Evolutionary conservation across 768 basidiomycete species (phyloP).

Genomic region (Pulveroboletus sp.): DNA sequence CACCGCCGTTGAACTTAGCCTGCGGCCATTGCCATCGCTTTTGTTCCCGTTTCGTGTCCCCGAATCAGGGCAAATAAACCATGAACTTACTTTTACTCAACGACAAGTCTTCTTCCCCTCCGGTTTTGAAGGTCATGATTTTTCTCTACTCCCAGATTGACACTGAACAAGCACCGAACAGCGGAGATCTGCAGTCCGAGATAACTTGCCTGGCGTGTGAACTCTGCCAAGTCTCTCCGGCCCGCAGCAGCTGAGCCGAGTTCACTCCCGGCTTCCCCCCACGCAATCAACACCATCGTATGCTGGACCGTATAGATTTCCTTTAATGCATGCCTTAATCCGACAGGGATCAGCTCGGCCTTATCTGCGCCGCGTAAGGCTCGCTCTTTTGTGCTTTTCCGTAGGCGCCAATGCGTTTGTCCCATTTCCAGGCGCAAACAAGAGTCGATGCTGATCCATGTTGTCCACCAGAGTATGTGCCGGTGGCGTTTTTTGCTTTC

Average conservation of each 20-base stretch:
- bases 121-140: too few relatives aligned
- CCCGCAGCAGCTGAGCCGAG: neutral
- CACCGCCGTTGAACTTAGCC: too few relatives aligned
- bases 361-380: slow-evolving; percentile 22
- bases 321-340: slow-evolving; percentile 12
- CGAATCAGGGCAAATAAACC: slow-evolving; percentile 11
- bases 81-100: slow-evolving; percentile 4
- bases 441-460: neutral
- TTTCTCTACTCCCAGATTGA: neutral
- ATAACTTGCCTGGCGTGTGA: neutral
- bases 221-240: neutral
- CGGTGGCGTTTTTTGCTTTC: slow-evolving; percentile 79
- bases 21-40: slow-evolving; percentile 7
- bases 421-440: neutral
- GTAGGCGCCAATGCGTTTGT: slow-evolving; percentile 64
- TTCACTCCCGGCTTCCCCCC: too few relatives aligned
- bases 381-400: slow-evolving; percentile 44
- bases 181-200: too few relatives aligned
- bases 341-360: slow-evolving; percentile 5
- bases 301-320: neutral
- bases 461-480: slow-evolving; percentile 53
- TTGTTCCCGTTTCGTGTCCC: slow-evolving; percentile 13
- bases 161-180: neutral
- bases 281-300: too few relatives aligned
- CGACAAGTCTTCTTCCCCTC: neutral